These are phyloP conservation scores for Lolium multiflorum DNA, from an alignment of 176 grass and related monocot species.

Conservation along the genomic window DNA sequence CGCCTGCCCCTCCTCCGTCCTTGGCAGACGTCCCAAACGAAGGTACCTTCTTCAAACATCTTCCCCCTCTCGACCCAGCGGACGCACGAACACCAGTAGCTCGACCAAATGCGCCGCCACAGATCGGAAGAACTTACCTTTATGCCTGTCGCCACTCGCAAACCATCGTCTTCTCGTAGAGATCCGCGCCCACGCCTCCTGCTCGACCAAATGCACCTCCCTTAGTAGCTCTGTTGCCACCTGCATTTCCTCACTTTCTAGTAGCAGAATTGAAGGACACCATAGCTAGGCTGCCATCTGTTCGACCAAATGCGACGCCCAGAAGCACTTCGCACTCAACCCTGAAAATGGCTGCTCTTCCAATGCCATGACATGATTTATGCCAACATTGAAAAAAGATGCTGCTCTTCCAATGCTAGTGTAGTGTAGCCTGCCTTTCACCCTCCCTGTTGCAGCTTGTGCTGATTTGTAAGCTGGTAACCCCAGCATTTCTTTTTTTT, in stretches of 20 bases:
- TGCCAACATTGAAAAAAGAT: not conserved
- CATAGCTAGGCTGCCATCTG: not conserved
- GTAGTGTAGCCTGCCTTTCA: too few relatives aligned
- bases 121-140: not conserved
- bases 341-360: not conserved
- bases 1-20: constrained; percentile 10
- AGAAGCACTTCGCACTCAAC: not conserved
- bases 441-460: too few relatives aligned
- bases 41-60: constrained; percentile 38
- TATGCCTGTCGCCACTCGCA: not conserved
- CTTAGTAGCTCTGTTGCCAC: not conserved
- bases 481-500: too few relatives aligned
- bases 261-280: not conserved
- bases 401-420: too few relatives aligned
- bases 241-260: not conserved
- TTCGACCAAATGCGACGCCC: constrained; percentile 24
- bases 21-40: constrained; percentile 38
- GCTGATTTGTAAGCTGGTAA: too few relatives aligned
- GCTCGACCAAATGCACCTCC: constrained; percentile 14
- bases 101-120: not conserved
- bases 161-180: not conserved
- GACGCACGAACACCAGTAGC: not conserved
- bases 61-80: not conserved
- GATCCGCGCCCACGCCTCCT: not conserved
- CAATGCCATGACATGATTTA: not conserved